Evolutionary conservation across 2,329 filamentous ascomycete genomes (phyloP).

Genomic region (Cryphonectria carpinicola): DNA sequence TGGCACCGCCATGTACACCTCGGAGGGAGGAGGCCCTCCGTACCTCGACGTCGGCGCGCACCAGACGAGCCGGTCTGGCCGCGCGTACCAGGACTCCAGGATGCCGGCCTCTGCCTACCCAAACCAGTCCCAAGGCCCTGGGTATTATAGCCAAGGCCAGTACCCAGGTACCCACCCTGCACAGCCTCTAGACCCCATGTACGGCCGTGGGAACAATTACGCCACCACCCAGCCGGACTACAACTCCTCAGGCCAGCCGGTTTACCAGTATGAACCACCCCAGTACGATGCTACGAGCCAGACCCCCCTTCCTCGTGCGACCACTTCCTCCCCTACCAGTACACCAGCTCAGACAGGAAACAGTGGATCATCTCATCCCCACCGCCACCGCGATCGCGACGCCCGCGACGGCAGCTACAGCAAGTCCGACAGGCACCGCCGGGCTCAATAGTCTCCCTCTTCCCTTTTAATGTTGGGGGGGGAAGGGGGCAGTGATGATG

Average conservation of each 20-base stretch:
- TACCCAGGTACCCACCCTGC: constrained; percentile 40
- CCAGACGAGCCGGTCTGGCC: not conserved
- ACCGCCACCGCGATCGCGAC: constrained; percentile 26
- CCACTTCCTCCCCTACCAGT: constrained; percentile 28
- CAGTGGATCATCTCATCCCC: constrained; percentile 28
- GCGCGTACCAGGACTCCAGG: constrained; percentile 24
- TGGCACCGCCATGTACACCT: constrained; percentile 1
- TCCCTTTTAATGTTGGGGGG: not conserved
- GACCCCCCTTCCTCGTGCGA: constrained; percentile 18
- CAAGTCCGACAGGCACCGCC: constrained; percentile 18
- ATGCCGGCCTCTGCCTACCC: constrained; percentile 8
- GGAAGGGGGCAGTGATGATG: constrained; percentile 29
- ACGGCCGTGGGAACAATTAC: constrained; percentile 64
- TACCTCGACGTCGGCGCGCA: constrained; percentile 19
- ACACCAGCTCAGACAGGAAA: constrained; percentile 30
- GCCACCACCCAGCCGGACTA: constrained; percentile 35
- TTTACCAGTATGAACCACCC: constrained; percentile 29
- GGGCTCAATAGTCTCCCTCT: constrained; percentile 32
- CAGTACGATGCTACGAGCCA: constrained; percentile 24
- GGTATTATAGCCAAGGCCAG: constrained; percentile 38
- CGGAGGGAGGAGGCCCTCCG: constrained; percentile 5
- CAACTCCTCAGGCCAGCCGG: constrained; percentile 24
- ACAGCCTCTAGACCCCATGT: constrained; percentile 57
- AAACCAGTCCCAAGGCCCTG: constrained; percentile 7
- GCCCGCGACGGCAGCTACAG: constrained; percentile 20